These are phyloP conservation scores for Mikania micrantha DNA, from an alignment of 129 eudicot genomes.

Conservation along the genomic window DNA sequence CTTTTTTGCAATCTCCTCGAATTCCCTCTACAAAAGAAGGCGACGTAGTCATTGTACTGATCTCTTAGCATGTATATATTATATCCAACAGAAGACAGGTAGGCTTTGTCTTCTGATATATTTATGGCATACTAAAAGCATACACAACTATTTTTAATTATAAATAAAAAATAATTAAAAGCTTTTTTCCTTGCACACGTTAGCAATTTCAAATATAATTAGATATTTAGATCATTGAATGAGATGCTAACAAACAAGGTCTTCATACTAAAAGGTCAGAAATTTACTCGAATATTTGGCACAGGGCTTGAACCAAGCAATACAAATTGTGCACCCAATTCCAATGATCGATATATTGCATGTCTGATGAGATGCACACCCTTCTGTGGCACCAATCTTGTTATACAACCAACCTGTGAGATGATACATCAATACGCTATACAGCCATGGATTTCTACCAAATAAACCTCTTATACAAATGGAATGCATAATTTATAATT, in stretches of 20 bases:
- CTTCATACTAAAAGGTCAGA: conserved; percentile 4
- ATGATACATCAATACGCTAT: neutral
- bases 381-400: conserved; percentile 97
- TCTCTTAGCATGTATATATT: neutral
- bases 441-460: neutral
- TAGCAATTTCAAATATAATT: neutral
- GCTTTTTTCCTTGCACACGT: neutral
- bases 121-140: neutral
- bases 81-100: conserved; percentile 5
- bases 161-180: neutral
- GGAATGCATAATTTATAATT: neutral
- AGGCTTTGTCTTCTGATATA: neutral
- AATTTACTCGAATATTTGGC: conserved; percentile 64
- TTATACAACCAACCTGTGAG: conserved; percentile 88
- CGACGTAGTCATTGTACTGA: conserved; percentile 12
- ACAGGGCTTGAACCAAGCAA: conserved; percentile 99
- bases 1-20: conserved; percentile 73
- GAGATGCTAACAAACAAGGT: conserved; percentile 14
- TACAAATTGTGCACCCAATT: conserved; percentile 92
- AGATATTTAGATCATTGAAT: conserved; percentile 1
- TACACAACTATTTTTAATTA: neutral
- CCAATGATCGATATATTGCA: conserved; percentile 80
- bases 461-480: neutral
- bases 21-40: conserved; percentile 62
- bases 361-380: conserved; percentile 96